Percentiles rank a stretch among this genome's conserved stretches.
These are phyloP conservation scores for Podospora conica DNA, from an alignment of 495 filamentous ascomycete genomes.

Conservation along the genomic window DNA sequence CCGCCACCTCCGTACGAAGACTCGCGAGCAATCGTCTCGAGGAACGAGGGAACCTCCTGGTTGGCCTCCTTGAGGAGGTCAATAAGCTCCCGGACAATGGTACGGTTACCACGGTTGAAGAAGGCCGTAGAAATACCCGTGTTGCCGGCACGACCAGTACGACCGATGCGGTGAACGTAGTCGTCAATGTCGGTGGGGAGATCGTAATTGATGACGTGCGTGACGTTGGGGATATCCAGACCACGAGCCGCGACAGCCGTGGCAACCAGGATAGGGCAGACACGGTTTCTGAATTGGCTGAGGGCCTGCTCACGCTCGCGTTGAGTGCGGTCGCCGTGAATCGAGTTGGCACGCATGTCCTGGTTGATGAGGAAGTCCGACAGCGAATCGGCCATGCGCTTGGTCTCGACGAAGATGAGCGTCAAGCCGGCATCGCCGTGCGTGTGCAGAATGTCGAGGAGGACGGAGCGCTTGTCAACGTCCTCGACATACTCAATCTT, in stretches of 20 bases:
- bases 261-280: slow-evolving; percentile 92
- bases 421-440: slow-evolving; percentile 81
- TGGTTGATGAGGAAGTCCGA: slow-evolving; percentile 98
- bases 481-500: slow-evolving; percentile 98
- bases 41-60: slow-evolving; percentile 88
- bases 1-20: slow-evolving; percentile 72
- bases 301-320: slow-evolving; percentile 97
- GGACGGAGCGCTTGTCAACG: slow-evolving; percentile 91
- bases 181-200: slow-evolving; percentile 98
- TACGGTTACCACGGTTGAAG: slow-evolving; percentile 99
- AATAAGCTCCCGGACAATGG: slow-evolving; percentile 89
- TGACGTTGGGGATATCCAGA: slow-evolving; percentile 97
- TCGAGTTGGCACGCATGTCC: slow-evolving; percentile 96
- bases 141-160: slow-evolving; percentile 99
- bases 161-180: slow-evolving; percentile 98
- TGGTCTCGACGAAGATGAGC: slow-evolving; percentile 97
- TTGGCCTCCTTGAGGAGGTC: slow-evolving; percentile 97
- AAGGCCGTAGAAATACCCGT: slow-evolving; percentile 97
- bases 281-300: slow-evolving; percentile 92
- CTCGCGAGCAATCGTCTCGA: slow-evolving; percentile 95
- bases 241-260: slow-evolving; percentile 95
- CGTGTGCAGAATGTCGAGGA: slow-evolving; percentile 95
- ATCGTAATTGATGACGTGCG: slow-evolving; percentile 98
- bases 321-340: slow-evolving; percentile 97
- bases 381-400: slow-evolving; percentile 97